These are phyloP conservation scores for Phytophthora fragariae DNA, from an alignment of 352 stramenopile species.

Conservation along the genomic window DNA sequence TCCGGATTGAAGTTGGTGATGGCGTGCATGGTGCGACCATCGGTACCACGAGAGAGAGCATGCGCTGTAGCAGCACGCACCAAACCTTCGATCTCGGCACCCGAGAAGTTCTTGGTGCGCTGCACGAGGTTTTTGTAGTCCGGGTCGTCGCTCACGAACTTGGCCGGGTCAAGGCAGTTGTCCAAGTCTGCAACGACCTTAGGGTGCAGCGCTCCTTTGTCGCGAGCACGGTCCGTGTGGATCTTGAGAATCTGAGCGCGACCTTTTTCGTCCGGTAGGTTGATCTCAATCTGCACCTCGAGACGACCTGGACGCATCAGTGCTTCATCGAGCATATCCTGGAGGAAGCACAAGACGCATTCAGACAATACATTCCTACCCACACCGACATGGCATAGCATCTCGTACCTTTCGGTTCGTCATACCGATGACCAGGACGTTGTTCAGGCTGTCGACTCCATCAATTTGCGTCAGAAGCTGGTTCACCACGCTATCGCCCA, in stretches of 20 bases:
- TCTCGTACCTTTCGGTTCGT: constrained; percentile 97
- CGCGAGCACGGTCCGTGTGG: constrained; percentile 92
- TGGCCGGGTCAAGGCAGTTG: constrained; percentile 72
- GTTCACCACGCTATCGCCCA: constrained; percentile 99
- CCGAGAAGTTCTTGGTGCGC: constrained; percentile 99
- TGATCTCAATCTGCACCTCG: constrained; percentile 99
- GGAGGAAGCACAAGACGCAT: constrained; percentile 1
- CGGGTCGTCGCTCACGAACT: constrained; percentile 67
- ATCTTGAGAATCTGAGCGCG: constrained; percentile 98
- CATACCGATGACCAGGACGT: constrained; percentile 99
- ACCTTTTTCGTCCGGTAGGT: constrained; percentile 95
- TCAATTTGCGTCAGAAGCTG: constrained; percentile 99
- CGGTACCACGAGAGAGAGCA: constrained; percentile 81
- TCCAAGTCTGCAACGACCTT: constrained; percentile 83
- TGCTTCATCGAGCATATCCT: constrained; percentile 96
- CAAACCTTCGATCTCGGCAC: constrained; percentile 98
- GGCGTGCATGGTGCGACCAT: constrained; percentile 87
- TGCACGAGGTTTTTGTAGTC: constrained; percentile 93
- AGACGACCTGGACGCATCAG: constrained; percentile 98
- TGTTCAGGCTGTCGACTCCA: constrained; percentile 99
- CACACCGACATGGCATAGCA: neutral
- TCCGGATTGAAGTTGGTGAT: constrained; percentile 81
- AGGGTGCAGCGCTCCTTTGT: constrained; percentile 77
- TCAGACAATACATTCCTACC: neutral
- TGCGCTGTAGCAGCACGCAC: constrained; percentile 94